Conservation (phyloP, 2,329 filamentous ascomycete species). For the Pezicula neosporulosa region DNA sequence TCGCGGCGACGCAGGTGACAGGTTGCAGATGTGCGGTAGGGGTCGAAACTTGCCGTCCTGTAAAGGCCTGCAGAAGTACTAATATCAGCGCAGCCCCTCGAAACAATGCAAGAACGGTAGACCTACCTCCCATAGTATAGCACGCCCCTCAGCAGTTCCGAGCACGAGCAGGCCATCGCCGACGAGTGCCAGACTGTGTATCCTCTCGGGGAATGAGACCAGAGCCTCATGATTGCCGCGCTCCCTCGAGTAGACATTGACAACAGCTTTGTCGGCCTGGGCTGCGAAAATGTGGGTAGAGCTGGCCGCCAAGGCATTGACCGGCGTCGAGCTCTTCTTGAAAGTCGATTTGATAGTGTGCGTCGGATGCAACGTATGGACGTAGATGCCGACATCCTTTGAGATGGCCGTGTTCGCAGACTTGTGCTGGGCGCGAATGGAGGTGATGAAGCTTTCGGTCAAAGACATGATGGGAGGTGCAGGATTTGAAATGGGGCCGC, state of each 20-base stretch:
- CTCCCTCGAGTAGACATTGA: constrained; percentile 85
- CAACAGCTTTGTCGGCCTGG: constrained; percentile 84
- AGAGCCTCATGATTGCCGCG: constrained; percentile 85
- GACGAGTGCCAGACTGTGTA: constrained; percentile 72
- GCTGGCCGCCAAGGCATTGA: constrained; percentile 77
- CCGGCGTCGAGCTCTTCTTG: constrained; percentile 86
- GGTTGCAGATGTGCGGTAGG: constrained; percentile 76
- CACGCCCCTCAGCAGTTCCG: constrained; percentile 79
- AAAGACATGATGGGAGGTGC: constrained; percentile 40
- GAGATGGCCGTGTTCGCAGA: constrained; percentile 60
- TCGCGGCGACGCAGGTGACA: constrained; percentile 72
- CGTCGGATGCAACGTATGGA: constrained; percentile 77
- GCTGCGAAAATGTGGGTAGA: constrained; percentile 85
- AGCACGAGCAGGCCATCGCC: constrained; percentile 68
- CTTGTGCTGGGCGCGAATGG: constrained; percentile 54
- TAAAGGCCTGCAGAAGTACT: constrained; percentile 53
- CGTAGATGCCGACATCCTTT: constrained; percentile 84
- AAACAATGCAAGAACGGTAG: constrained; percentile 2
- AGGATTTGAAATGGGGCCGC: not conserved
- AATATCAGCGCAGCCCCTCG: constrained; percentile 6
- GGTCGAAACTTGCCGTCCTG: constrained; percentile 73
- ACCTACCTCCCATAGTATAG: constrained; percentile 90
- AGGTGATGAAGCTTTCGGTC: constrained; percentile 56
- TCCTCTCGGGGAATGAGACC: constrained; percentile 82
- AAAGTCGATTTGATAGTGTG: constrained; percentile 72